These are phyloP conservation scores for Lecanosticta acicola DNA, from an alignment of 2,329 filamentous ascomycete genomes.

Conservation along the genomic window DNA sequence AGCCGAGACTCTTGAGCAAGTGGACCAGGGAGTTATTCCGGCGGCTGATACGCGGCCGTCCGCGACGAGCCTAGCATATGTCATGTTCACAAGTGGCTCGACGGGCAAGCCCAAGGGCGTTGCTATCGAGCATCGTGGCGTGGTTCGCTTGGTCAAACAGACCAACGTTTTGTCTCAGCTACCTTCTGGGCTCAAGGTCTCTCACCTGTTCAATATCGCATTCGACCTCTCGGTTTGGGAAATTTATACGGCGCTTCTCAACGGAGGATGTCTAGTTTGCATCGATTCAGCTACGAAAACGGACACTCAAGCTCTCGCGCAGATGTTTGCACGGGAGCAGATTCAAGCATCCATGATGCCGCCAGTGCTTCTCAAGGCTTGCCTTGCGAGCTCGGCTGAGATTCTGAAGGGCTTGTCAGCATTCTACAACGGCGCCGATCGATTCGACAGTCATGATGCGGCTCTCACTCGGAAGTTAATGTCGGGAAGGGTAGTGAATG, in stretches of 20 bases:
- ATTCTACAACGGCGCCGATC: conserved; percentile 2
- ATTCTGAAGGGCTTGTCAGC: conserved; percentile 1
- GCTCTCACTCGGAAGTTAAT: not conserved
- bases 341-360: conserved; percentile 6
- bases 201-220: conserved; percentile 6
- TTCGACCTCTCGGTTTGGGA: conserved; percentile 8
- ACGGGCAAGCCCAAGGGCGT: conserved; percentile 20
- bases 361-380: conserved; percentile 4
- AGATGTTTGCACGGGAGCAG: not conserved
- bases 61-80: conserved; percentile 9
- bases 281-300: conserved; percentile 2
- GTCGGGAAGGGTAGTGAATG: conserved; percentile 1
- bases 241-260: conserved; percentile 7
- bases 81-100: conserved; percentile 15
- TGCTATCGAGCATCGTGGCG: conserved; percentile 11
- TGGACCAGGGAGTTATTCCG: not conserved
- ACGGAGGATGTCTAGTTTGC: conserved; percentile 9
- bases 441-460: conserved; percentile 1
- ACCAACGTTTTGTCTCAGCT: conserved; percentile 4
- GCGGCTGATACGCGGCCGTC: not conserved
- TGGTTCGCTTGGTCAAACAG: conserved; percentile 4
- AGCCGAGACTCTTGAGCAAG: not conserved
- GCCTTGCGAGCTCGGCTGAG: not conserved
- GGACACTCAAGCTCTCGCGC: not conserved
- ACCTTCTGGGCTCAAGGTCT: not conserved